Evolutionary conservation across 805 yeast species (phyloP), one percentile per base, ranked within the genome.

Genomic region (Scheffersomyces amazonensis): DNA sequence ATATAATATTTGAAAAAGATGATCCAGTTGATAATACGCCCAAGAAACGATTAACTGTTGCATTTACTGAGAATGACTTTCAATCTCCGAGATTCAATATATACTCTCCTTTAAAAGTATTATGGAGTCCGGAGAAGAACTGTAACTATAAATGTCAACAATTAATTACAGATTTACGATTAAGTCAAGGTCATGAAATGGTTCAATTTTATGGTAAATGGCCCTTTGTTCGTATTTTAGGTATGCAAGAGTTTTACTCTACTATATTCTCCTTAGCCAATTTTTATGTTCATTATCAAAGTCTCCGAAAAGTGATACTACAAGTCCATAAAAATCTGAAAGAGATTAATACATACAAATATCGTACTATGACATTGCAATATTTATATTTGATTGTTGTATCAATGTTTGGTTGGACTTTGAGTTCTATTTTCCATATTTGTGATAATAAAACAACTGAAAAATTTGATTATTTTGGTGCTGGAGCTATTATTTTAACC

Each of bases 151-250:
- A 65, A 39, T 69, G 74, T 45, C 65, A 56, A 41, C 73, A 66
- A 42, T 40, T 53, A 8, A 47, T 67, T 20, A 59, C 69, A 4
- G 43, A 49, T 16, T 37, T 39, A 19, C 43, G 71, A 13, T 31
- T 39, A 17, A 31, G 23, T 5, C 17, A 34, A 0, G 57, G 55
- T 2, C 43, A 48, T 7, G 54, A 54, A 4, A 48, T 60, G 46
- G 71, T 66, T n/a, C 69, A 69, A 41, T 69, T 66, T 42, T 52
- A 54, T 34, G 74, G 74, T 4, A 69, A 69, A 43, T 69, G 74
- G 74, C 73, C 73, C 4, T 69, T 69, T 36, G 39, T 35, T 5
- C 48, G 73, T 21, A 48, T 67, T 1, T 50, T 59, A 22, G 73
- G 71, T 1, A 48, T 61, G 16, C 64, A 66, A 18, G 74, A 69